Percentiles rank a stretch among this genome's conserved stretches.
Evolutionary conservation across 2,329 filamentous ascomycete species (phyloP).

Genomic region (Exophiala mesophila): DNA sequence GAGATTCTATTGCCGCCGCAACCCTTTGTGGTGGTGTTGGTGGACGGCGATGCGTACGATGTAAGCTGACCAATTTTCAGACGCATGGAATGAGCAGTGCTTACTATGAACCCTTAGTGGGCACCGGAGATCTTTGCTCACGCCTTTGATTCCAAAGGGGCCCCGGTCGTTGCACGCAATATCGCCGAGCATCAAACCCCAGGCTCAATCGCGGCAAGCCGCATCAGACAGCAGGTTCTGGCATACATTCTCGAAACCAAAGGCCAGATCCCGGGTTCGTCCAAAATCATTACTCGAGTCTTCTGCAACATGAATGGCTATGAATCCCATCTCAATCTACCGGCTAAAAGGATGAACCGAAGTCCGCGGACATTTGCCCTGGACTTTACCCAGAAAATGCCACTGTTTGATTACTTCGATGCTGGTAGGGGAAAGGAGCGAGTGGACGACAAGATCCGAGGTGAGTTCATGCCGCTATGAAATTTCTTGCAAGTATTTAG

Average conservation of each 20-base stretch:
- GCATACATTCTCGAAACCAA: conserved; percentile 20
- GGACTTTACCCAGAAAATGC: conserved; percentile 22
- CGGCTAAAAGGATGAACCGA: neutral
- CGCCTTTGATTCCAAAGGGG: neutral
- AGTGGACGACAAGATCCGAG: conserved; percentile 26
- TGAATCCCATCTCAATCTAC: conserved; percentile 1
- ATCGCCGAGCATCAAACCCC: neutral
- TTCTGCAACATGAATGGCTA: conserved; percentile 17
- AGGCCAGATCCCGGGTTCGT: conserved; percentile 14
- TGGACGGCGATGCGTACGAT: conserved; percentile 25
- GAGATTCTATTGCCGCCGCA: conserved; percentile 15
- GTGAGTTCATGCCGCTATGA: conserved; percentile 6
- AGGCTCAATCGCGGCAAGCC: conserved; percentile 20
- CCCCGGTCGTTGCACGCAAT: neutral
- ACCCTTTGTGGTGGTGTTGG: conserved; percentile 25
- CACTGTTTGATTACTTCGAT: conserved; percentile 25
- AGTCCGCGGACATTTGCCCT: conserved; percentile 14
- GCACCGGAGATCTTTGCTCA: conserved; percentile 8
- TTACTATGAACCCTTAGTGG: conserved; percentile 12
- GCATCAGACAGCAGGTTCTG: conserved; percentile 21
- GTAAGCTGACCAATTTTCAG: conserved; percentile 13
- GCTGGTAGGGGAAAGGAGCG: conserved; percentile 24
- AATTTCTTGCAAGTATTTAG: too few species aligned
- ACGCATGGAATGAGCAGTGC: too few species aligned
- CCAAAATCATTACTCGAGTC: conserved; percentile 19